Conservation (phyloP, 2,329 filamentous ascomycete species). For the Trichophyton schoenleinii region DNA sequence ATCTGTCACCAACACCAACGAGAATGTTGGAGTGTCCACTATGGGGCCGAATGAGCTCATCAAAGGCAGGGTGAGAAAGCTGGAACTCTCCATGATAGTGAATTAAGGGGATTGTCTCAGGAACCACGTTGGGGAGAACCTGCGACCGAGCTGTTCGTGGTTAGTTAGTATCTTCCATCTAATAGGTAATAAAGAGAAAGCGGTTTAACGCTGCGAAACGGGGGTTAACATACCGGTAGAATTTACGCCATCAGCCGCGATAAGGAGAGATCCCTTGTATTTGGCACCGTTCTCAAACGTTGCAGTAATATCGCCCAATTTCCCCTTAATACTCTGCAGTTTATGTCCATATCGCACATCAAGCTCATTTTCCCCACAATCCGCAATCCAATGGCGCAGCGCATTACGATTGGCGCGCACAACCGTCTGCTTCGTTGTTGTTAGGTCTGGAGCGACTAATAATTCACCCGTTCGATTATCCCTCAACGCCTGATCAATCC, state of each 20-base stretch:
- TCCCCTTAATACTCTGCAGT: neutral
- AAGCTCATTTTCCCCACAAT: neutral
- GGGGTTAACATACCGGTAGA: neutral
- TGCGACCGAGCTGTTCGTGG: neutral
- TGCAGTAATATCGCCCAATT: neutral
- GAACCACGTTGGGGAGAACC: neutral
- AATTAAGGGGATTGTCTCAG: neutral
- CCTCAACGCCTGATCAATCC: neutral
- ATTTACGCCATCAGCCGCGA: neutral
- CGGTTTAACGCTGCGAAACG: neutral
- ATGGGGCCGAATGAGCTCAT: neutral
- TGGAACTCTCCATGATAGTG: neutral
- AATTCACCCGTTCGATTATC: neutral
- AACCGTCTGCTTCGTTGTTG: neutral
- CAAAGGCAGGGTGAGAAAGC: neutral
- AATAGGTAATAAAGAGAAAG: neutral
- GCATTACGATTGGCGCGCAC: neutral
- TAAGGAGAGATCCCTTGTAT: neutral
- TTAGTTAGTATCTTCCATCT: neutral
- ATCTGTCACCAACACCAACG: neutral
- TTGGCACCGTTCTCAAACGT: neutral
- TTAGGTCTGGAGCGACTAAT: neutral
- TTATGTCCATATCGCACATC: neutral
- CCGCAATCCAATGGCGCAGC: neutral
- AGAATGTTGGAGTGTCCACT: neutral